Conservation (phyloP, 495 filamentous ascomycete species). For the Neurospora sp. region DNA sequence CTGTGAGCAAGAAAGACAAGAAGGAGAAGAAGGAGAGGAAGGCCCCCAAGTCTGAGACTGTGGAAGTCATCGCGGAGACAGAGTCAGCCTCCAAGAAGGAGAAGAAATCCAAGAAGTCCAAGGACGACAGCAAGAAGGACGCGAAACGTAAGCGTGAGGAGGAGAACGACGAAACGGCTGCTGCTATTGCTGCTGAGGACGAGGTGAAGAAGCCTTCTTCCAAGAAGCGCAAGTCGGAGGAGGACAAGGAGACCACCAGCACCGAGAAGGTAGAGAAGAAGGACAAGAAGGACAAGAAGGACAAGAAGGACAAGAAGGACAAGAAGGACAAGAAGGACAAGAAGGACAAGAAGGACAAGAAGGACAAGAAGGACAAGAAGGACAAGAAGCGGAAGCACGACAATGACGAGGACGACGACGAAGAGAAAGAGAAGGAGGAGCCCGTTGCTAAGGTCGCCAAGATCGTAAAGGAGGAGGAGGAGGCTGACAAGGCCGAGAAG, state of each 20-base stretch:
- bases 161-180: neutral
- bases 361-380: constrained; percentile 8
- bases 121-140: constrained; percentile 9
- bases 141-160: constrained; percentile 7
- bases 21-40: neutral
- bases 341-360: no score
- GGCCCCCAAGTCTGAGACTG: constrained; percentile 5
- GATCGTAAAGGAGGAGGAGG: constrained; percentile 1
- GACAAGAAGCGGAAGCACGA: constrained; percentile 1
- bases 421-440: neutral
- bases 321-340: no score
- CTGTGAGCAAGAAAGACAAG: neutral
- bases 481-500: constrained; percentile 1
- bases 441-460: neutral
- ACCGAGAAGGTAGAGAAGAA: neutral
- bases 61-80: neutral
- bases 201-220: neutral
- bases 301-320: no score
- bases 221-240: constrained; percentile 6
- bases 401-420: constrained; percentile 2
- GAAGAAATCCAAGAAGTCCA: constrained; percentile 15
- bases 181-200: neutral
- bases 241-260: neutral
- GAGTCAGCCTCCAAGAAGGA: constrained; percentile 15
- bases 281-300: neutral